Conservation (phyloP, 106 monocot genomes). For the Dioscorea zingiberensis region DNA sequence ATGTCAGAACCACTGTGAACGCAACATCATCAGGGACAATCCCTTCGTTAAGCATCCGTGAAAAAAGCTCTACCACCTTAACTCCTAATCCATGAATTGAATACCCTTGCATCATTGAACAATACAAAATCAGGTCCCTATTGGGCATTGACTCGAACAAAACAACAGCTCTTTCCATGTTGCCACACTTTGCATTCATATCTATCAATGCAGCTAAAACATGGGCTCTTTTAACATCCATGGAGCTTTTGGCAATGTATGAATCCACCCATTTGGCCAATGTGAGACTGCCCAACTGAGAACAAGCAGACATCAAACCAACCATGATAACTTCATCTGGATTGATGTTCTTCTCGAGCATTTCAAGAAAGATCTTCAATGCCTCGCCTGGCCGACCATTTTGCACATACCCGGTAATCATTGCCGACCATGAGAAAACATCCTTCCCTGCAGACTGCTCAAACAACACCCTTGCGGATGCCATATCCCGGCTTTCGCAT, state of each 20-base stretch:
- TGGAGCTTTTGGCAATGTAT: conserved; percentile 15
- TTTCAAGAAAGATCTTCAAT: conserved; percentile 53
- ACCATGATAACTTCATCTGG: conserved; percentile 63
- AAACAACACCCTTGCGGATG: conserved; percentile 49
- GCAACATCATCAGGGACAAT: conserved; percentile 42
- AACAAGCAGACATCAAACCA: conserved; percentile 65
- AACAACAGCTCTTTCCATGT: conserved; percentile 50
- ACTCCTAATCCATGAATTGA: conserved; percentile 57
- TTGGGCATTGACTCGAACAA: conserved; percentile 48
- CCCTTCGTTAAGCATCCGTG: conserved; percentile 48
- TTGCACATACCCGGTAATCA: conserved; percentile 73
- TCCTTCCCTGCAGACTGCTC: conserved; percentile 32
- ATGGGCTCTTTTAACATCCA: conserved; percentile 27
- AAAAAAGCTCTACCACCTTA: conserved; percentile 52
- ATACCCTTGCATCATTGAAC: conserved; percentile 80
- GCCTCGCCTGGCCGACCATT: conserved; percentile 52
- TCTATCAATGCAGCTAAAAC: conserved; percentile 50
- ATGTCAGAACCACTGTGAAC: conserved; percentile 63
- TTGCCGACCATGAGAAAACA: conserved; percentile 61
- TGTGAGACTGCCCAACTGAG: conserved; percentile 44
- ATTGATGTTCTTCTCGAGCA: conserved; percentile 25
- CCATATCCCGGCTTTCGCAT: conserved; percentile 67
- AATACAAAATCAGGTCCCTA: conserved; percentile 52
- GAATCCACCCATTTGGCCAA: conserved; percentile 56
- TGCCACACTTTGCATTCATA: conserved; percentile 87